Evolutionary conservation across 2,329 filamentous ascomycete species (phyloP).

Genomic region (Neonectria punicea): DNA sequence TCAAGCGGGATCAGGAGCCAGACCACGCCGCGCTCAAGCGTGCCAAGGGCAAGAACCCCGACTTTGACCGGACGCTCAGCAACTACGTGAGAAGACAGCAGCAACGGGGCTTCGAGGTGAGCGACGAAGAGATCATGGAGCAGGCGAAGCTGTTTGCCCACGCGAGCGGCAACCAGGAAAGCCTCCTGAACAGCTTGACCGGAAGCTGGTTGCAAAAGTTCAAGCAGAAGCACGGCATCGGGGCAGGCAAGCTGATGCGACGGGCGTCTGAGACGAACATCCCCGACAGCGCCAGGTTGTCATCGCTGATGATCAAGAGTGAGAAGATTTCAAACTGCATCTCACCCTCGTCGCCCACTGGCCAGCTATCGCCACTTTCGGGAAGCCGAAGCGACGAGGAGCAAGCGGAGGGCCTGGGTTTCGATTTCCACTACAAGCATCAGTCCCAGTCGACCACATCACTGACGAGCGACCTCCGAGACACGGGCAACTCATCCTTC

Average conservation of each 20-base stretch:
- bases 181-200: constrained; percentile 76
- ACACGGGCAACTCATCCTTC: constrained; percentile 66
- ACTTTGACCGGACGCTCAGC: constrained; percentile 90
- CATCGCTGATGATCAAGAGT: constrained; percentile 52
- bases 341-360: constrained; percentile 78
- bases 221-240: constrained; percentile 83
- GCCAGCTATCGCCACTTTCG: constrained; percentile 74
- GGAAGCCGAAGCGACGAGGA: constrained; percentile 77
- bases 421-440: constrained; percentile 48
- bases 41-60: constrained; percentile 83
- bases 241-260: constrained; percentile 60
- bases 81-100: constrained; percentile 89
- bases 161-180: constrained; percentile 74
- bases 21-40: constrained; percentile 76
- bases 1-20: constrained; percentile 83
- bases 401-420: constrained; percentile 54
- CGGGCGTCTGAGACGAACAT: constrained; percentile 77
- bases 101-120: constrained; percentile 77
- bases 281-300: constrained; percentile 70
- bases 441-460: constrained; percentile 50
- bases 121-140: constrained; percentile 84
- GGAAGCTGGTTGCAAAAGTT: constrained; percentile 92
- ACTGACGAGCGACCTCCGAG: constrained; percentile 45
- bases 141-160: constrained; percentile 85
- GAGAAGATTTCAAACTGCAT: constrained; percentile 64